These are phyloP conservation scores for Sarocladium oryzae DNA, from an alignment of 2,329 filamentous ascomycete genomes.

Conservation along the genomic window DNA sequence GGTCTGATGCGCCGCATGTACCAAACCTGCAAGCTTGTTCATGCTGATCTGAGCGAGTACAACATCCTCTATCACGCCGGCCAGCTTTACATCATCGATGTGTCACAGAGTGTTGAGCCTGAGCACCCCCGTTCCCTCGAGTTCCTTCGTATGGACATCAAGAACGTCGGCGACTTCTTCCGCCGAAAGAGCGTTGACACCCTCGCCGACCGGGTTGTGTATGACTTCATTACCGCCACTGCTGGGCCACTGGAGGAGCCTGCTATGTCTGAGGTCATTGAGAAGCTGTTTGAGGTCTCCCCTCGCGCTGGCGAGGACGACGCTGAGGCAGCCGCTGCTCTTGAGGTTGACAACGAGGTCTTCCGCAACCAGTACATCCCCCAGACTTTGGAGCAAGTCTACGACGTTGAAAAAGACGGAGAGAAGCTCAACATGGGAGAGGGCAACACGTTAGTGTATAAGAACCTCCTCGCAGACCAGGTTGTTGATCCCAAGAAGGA, in stretches of 20 bases:
- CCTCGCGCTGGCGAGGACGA: constrained; percentile 39
- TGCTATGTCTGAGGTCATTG: constrained; percentile 54
- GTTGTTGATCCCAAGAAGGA: constrained; percentile 35
- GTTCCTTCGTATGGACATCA: constrained; percentile 96
- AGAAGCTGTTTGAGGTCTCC: constrained; percentile 58
- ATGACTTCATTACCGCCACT: constrained; percentile 69
- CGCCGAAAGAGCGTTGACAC: constrained; percentile 75
- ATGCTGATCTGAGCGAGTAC: constrained; percentile 97
- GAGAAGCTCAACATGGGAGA: constrained; percentile 68
- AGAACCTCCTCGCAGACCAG: constrained; percentile 71
- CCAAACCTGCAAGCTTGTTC: constrained; percentile 83
- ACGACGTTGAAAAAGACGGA: constrained; percentile 88
- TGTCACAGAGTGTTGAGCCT: constrained; percentile 94
- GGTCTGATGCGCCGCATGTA: constrained; percentile 90
- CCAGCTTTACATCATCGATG: constrained; percentile 89
- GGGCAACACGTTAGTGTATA: constrained; percentile 75
- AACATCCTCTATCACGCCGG: constrained; percentile 86
- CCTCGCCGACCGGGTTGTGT: constrained; percentile 71
- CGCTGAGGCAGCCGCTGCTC: constrained; percentile 47
- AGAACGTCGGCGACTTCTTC: constrained; percentile 95
- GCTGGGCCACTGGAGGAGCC: constrained; percentile 55
- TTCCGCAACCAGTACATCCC: constrained; percentile 97
- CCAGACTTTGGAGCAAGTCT: constrained; percentile 90
- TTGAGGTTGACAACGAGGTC: constrained; percentile 80
- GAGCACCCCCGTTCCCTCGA: constrained; percentile 90